These are phyloP conservation scores for Serendipita sp. DNA, from an alignment of 1,284 basidiomycete species.

Conservation along the genomic window DNA sequence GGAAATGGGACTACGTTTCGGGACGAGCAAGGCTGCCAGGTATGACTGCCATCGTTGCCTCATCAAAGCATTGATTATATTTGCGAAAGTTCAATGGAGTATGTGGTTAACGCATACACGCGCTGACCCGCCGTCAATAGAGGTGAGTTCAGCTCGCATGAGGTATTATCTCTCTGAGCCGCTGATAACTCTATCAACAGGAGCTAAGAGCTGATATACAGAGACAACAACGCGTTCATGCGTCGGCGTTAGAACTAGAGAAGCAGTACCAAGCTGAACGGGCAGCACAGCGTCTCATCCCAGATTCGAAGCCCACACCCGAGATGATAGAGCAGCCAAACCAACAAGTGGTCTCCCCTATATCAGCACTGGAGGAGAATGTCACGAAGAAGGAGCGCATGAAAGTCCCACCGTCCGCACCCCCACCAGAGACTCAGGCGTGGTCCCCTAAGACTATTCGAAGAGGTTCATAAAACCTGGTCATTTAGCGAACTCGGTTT, in stretches of 20 bases:
- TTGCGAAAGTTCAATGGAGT: not conserved
- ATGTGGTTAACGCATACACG: constrained; percentile 2
- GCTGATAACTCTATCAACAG: not conserved
- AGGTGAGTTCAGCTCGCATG: not conserved
- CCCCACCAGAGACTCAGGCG: not conserved
- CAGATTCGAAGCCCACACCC: not conserved
- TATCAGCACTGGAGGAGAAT: not conserved
- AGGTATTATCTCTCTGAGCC: not conserved
- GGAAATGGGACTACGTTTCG: not conserved
- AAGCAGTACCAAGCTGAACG: not conserved
- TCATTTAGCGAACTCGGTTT: not conserved
- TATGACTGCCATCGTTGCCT: not conserved
- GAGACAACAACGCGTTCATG: not conserved
- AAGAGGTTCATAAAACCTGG: not conserved
- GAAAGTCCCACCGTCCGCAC: not conserved
- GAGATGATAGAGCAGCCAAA: not conserved
- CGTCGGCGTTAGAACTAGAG: not conserved
- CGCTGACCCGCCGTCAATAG: not conserved
- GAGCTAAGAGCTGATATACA: not conserved
- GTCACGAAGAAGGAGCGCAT: not conserved
- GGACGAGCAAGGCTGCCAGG: not conserved
- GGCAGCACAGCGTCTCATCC: not conserved
- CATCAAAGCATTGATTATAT: not conserved
- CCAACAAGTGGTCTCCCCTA: not conserved
- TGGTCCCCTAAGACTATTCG: not conserved